Evolutionary conservation across 2,329 filamentous ascomycete species (phyloP), one percentile per base, ranked within the genome.

Genomic region (Colletotrichum brevisporum): DNA sequence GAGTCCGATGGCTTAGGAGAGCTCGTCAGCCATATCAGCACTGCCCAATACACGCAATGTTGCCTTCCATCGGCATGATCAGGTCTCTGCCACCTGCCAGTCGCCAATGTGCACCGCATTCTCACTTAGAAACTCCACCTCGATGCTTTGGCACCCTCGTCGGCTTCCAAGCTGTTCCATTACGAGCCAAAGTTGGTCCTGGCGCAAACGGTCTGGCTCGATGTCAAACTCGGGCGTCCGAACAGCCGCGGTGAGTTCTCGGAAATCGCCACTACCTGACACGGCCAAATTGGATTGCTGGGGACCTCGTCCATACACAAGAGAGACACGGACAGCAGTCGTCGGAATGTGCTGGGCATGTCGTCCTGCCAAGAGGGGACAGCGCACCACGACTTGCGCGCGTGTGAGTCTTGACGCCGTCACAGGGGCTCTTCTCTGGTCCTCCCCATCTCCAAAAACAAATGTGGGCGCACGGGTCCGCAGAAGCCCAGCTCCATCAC

Each of bases 181-280:
- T 6, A 97, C 91, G 61, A 98, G 83, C 92, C 92, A 97, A 66
- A 94, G 78, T 18, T 90, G 90, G 21, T 87, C 86, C 10, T 80
- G 80, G 36, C 80, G 80, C 66, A 84, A 82, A 71, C 87, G 80
- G n/a, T 83, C 85, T 0, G 93, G 92, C 52, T 90, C 89, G 50
- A 97, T 81, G 79, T 97, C 91, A 59, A 97, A 86, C 71, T 95
- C 91, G 15, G 89, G 84, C 2, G 92, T 92, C 56, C 93, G 86
- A 27, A 97, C 85, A 0, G 89, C 89, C 67, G 86, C 84, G 6
- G 86, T 85, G 21, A 86, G 86, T 78, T 97, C 93, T 53, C 88
- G 89, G 75, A 94, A 96, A 69, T 91, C 89, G 6, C 93, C 93
- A n/a, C 89, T 85, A n/a, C 89, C 84, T 1, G 91, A 94, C 1